phyloP scores from a whole-genome alignment of 2,329 filamentous ascomycete species.

The Apiospora aurea region DNA sequence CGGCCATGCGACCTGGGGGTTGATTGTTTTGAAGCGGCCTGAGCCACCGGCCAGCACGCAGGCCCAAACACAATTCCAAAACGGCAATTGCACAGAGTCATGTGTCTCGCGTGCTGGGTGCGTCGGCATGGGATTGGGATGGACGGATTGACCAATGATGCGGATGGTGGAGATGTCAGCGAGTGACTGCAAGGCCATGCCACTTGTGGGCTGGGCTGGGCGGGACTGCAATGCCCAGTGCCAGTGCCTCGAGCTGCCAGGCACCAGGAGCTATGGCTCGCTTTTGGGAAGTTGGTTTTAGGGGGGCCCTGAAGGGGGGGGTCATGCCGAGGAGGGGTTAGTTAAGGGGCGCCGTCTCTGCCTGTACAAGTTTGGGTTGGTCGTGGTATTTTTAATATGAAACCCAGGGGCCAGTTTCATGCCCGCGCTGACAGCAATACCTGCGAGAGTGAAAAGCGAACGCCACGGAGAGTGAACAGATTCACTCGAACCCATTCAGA shows the following conservation, averaged over 20 bases:
- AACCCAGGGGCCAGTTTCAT: conserved; percentile 23
- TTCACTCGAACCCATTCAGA: background rate
- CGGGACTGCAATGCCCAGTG: background rate
- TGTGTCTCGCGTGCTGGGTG: background rate
- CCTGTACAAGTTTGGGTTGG: conserved; percentile 3
- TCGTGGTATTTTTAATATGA: conserved; percentile 22
- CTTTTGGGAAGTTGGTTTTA: background rate
- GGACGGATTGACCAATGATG: background rate
- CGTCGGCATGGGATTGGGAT: background rate
- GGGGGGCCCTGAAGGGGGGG: background rate
- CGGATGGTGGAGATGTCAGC: background rate
- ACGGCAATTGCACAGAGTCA: conserved; percentile 12
- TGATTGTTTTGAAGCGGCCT: background rate
- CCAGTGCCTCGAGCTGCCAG: too few relatives aligned
- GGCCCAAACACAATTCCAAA: conserved; percentile 2
- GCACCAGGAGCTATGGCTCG: too few relatives aligned
- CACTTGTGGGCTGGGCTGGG: too few relatives aligned
- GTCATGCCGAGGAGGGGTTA: background rate
- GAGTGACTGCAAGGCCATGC: too few relatives aligned
- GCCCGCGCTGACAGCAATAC: background rate
- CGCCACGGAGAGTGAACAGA: background rate
- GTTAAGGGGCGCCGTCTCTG: background rate
- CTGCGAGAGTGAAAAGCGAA: background rate
- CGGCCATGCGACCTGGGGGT: background rate
- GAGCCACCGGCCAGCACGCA: conserved; percentile 1